These are phyloP conservation scores for Linnemannia zychae DNA, from an alignment of 192 early-diverging fungal genomes.

Conservation along the genomic window DNA sequence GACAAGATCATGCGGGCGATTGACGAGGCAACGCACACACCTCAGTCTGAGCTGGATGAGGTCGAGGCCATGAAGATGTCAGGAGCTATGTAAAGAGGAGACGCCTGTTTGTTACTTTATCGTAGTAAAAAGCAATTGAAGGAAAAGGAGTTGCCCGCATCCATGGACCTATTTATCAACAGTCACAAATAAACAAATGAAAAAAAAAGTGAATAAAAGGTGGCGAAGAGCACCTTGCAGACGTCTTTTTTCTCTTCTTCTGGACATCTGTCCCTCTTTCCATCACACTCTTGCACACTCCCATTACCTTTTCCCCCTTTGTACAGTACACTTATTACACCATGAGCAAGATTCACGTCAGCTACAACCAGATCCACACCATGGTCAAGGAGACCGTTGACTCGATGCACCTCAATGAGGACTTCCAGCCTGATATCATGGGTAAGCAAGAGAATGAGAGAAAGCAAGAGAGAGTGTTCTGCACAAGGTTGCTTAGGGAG, in stretches of 20 bases:
- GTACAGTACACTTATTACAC: conserved; percentile 25
- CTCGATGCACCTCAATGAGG: conserved; percentile 67
- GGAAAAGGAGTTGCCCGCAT: background rate
- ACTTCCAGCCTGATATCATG: conserved; percentile 78
- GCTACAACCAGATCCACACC: conserved; percentile 63
- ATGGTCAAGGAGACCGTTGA: conserved; percentile 70
- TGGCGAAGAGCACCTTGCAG: background rate
- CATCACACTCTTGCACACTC: background rate
- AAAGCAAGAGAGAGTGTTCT: background rate
- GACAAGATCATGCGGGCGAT: conserved; percentile 51
- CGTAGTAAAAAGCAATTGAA: background rate
- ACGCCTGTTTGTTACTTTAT: background rate
- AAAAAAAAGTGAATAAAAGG: conserved; percentile 3
- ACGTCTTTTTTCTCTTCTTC: conserved; percentile 20
- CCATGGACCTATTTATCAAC: too few relatives aligned
- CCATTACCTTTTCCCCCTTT: conserved; percentile 13
- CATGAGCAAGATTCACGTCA: conserved; percentile 71
- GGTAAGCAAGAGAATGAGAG: conserved; percentile 28
- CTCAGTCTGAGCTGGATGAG: conserved; percentile 51
- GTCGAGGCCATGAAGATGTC: conserved; percentile 49
- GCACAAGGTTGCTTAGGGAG: background rate
- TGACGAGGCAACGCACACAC: conserved; percentile 42
- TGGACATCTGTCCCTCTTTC: conserved; percentile 18
- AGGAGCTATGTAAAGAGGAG: conserved; percentile 21
- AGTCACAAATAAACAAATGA: conserved; percentile 11